Percentiles rank a stretch among this genome's conserved stretches.
These are phyloP conservation scores for Omphalotus guepiniiformis DNA, from an alignment of 768 basidiomycete species.

Conservation along the genomic window DNA sequence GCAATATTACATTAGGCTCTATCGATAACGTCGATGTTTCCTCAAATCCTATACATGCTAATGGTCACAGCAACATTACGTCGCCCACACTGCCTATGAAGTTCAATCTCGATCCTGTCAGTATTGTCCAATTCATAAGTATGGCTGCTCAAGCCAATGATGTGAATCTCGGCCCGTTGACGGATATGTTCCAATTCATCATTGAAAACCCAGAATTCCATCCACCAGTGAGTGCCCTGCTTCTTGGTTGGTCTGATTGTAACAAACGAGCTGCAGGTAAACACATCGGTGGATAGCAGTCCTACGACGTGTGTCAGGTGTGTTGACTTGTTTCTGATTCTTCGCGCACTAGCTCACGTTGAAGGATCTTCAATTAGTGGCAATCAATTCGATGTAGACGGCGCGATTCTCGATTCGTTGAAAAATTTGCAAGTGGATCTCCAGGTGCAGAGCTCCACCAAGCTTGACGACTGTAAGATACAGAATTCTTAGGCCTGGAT, in stretches of 20 bases:
- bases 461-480: constrained; percentile 62
- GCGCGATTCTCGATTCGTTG: constrained; percentile 60
- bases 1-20: constrained; percentile 51
- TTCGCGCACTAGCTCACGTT: too few relatives aligned
- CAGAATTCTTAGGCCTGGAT: too few relatives aligned
- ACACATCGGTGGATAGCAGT: constrained; percentile 47
- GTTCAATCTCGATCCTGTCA: constrained; percentile 61
- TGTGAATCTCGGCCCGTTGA: constrained; percentile 59
- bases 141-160: constrained; percentile 46
- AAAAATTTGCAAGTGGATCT: constrained; percentile 57
- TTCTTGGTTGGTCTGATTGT: not conserved
- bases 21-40: constrained; percentile 54
- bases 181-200: constrained; percentile 50
- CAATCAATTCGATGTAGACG: constrained; percentile 56
- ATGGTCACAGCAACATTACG: constrained; percentile 53
- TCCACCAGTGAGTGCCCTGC: constrained; percentile 39
- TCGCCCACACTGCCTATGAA: constrained; percentile 55
- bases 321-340: constrained; percentile 10
- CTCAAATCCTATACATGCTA: constrained; percentile 52
- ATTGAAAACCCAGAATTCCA: constrained; percentile 45
- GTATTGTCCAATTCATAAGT: constrained; percentile 54
- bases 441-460: constrained; percentile 45
- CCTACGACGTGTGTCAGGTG: constrained; percentile 58
- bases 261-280: constrained; percentile 35
- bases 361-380: too few relatives aligned